A percentile compares a stretch with the other conserved stretches of the same genome.
Evolutionary conservation across 306 rosid species (phyloP).

Genomic region (Ormosia semicastrata): DNA sequence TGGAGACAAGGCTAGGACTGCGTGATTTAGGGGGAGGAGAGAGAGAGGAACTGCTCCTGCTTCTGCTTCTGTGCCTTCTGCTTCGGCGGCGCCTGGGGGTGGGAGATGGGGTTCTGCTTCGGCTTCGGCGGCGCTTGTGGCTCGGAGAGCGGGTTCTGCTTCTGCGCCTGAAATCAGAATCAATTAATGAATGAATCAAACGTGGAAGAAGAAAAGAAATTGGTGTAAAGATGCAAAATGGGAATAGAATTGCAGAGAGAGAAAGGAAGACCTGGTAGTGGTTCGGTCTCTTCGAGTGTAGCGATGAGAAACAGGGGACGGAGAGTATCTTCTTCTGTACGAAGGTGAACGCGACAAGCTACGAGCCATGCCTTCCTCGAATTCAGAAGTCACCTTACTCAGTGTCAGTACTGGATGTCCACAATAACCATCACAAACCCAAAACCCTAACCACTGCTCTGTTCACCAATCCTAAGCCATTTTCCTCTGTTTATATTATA

Average conservation of each 20-base stretch:
- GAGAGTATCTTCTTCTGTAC: conserved; percentile 41
- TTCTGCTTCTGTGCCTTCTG: conserved; percentile 35
- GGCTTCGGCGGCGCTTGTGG: conserved; percentile 10
- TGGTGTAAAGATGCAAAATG: too few relatives aligned
- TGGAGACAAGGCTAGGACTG: conserved; percentile 44
- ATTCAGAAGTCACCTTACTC: too few relatives aligned
- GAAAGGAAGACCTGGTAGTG: conserved; percentile 16
- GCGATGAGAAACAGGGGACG: conserved; percentile 39
- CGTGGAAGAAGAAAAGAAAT: background rate
- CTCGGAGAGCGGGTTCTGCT: background rate
- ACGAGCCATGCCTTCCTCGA: conserved; percentile 40
- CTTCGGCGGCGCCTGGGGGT: conserved; percentile 3
- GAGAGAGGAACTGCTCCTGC: conserved; percentile 35
- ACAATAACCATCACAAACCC: background rate
- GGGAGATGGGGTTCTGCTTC: conserved; percentile 25
- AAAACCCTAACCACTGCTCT: background rate
- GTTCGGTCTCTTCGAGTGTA: conserved; percentile 40
- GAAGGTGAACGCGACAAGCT: conserved; percentile 64
- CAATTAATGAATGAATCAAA: background rate
- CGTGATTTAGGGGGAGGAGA: conserved; percentile 58
- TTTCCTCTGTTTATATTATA: too few relatives aligned
- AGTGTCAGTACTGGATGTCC: background rate
- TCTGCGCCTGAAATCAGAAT: conserved; percentile 35
- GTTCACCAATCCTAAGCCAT: too few relatives aligned
- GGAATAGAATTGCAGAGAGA: background rate